phyloP scores from a whole-genome alignment of 768 basidiomycete genomes.

The Pleurotus citrinopileatus region DNA sequence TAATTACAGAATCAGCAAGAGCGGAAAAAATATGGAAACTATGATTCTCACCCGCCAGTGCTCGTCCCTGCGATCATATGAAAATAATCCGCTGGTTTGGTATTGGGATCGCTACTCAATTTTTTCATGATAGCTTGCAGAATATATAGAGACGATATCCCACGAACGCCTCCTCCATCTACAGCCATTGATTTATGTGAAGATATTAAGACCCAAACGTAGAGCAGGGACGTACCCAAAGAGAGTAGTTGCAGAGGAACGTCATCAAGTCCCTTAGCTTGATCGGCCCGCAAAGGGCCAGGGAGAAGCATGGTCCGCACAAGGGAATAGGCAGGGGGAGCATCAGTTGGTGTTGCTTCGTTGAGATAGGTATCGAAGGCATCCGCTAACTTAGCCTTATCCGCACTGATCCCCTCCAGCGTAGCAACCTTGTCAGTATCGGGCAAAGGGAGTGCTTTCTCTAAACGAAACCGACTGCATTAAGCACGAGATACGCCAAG shows the following conservation, averaged over 20 bases:
- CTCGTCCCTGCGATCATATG: slow-evolving; percentile 35
- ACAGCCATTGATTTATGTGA: too few relatives aligned
- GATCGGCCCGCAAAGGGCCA: slow-evolving; percentile 23
- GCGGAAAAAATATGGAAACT: neutral
- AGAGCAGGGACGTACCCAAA: slow-evolving; percentile 20
- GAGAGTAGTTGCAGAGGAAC: slow-evolving; percentile 25
- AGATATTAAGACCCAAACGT: neutral
- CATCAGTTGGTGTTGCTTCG: slow-evolving; percentile 16
- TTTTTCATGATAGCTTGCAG: slow-evolving; percentile 28
- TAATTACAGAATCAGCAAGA: slow-evolving; percentile 4
- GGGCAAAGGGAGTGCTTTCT: slow-evolving; percentile 8
- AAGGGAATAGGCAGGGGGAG: slow-evolving; percentile 20
- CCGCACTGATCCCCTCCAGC: slow-evolving; percentile 11
- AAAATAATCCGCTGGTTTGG: slow-evolving; percentile 29
- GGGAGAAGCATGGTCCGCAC: slow-evolving; percentile 21
- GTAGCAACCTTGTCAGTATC: slow-evolving; percentile 8
- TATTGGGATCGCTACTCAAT: slow-evolving; percentile 18
- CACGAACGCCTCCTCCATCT: slow-evolving; percentile 36
- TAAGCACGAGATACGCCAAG: neutral
- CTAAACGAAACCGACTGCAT: neutral
- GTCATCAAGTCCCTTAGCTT: slow-evolving; percentile 17
- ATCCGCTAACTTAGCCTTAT: slow-evolving; percentile 17
- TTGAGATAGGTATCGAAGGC: slow-evolving; percentile 19
- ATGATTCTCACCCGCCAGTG: slow-evolving; percentile 27
- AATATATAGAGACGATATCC: slow-evolving; percentile 28